A percentile compares a stretch with the other conserved stretches of the same genome.
Conservation (phyloP, 2,329 filamentous ascomycete genomes). For the Celoporthe dispersa region DNA sequence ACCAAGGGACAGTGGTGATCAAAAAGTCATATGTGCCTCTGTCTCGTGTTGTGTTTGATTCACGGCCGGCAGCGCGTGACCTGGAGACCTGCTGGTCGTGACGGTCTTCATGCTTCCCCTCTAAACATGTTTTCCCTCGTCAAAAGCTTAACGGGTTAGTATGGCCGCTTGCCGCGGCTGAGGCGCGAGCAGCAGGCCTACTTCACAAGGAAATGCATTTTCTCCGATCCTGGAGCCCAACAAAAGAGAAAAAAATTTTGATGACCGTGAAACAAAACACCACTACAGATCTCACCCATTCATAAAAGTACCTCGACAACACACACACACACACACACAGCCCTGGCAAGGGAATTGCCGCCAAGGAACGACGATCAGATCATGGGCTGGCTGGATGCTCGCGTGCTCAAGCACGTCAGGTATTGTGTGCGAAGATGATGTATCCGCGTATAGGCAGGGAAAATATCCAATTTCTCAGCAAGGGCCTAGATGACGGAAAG, state of each 20-base stretch:
- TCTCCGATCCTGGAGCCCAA: background rate
- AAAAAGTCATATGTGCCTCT: background rate
- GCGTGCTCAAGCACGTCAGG: slow-evolving; percentile 3
- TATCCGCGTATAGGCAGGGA: background rate
- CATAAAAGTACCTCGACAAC: background rate
- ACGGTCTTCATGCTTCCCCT: too few relatives aligned
- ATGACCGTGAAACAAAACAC: background rate
- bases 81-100: too few relatives aligned
- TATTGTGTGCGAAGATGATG: background rate
- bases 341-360: background rate
- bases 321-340: background rate
- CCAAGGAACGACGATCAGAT: background rate
- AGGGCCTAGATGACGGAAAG: background rate
- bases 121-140: background rate
- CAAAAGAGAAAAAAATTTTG: background rate
- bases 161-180: background rate
- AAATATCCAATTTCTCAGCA: background rate
- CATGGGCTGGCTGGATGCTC: background rate
- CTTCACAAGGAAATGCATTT: background rate
- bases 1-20: background rate
- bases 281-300: background rate
- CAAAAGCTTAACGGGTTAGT: background rate
- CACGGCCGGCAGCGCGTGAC: background rate
- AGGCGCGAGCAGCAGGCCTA: background rate
- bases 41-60: background rate